Base-by-base conservation (phyloP, 768 basidiomycete genomes). In the Agaricus subrufescens region DNA sequence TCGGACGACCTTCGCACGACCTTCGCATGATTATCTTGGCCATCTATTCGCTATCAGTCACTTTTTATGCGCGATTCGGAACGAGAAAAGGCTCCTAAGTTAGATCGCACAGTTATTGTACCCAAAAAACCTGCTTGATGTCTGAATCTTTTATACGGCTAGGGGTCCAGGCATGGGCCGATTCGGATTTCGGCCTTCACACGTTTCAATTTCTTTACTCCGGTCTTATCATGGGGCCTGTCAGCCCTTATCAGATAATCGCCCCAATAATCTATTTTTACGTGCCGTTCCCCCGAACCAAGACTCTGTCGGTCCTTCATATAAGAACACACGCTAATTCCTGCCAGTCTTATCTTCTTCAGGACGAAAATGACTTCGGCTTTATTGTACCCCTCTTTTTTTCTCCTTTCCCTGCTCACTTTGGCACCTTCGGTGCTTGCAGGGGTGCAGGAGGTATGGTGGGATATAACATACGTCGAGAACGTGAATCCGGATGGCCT, bases 401-500 rank as follows among this genome's bases (percentile, higher is more conserved):
- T 60, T 62, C 72, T 48, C 27, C 23, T 66, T 58, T 57, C 71
- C 39, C 60, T 75, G 19, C 63, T 73, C 19, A 59, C 64, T 10
- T 52, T 76, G 44, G 67, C 73, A 39, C 59, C 73, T 3, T 69
- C 75, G 31, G 79, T 68, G n/a, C 62, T 81, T 14, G 88, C 85
- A n/a, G 86, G 79, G 27, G 75, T 89, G 14, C 77, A 84, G 2
- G 90, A 92, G 63, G 55, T 83, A 12, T 92, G 90, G 90, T 95
- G 94, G 94, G 88, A 97, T 68, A 79, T 98, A 69, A 88, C 92
- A 48, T 95, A 91, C 58, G 85, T 91, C 52, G 69, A 85, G 27
- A 70, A 84, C 58, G 88, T 81, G 46, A 91, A 86, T 70, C 96
- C 96, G 2, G 94, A 96, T 65, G 91, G 89, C 4, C 81, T 94